Base-by-base conservation (phyloP, 2,329 filamentous ascomycete species). In the Colletotrichum sp. region DNA sequence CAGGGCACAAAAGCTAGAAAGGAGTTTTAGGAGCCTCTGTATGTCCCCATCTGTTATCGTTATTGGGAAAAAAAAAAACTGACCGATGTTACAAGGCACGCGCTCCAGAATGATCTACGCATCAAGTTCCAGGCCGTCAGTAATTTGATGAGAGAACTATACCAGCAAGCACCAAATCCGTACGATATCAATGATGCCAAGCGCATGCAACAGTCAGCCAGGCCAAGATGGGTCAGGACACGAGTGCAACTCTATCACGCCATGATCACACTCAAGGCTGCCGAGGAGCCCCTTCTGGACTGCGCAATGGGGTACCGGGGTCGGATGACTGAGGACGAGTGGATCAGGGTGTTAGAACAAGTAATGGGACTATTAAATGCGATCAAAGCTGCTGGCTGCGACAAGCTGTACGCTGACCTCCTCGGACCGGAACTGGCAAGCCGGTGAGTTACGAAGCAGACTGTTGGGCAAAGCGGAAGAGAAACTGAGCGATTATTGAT, bases 211-310 rank as follows among this genome's bases (percentile, higher is more conserved):
- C 5, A 43, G 8, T 18, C 39, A 43, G 39, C 39, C 39, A 43
- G 39, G 39, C 39, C 39, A 43, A 43, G 39, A n/a, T 43, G 39
- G 39, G 39, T 43, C 39, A 43, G 16, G 18, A 43, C 39, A 1
- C 39, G 39, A 43, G 39, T 43, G 18, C 18, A 43, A n/a, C 39
- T 43, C 39, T 43, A n/a, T n/a, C 1, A n/a, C 39, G 18, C 39
- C 39, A 43, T 43, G 1, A 18, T 1, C 18, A 0, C 2, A n/a
- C 0, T 43, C 39, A 43, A 43, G 16, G 39, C 0, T 43, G 39
- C 39, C 39, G 39, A 43, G 39, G 0, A 18, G 18, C 39, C 39
- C 18, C 39, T 43, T n/a, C 39, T 43, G 0, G 18, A 43, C 39
- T 43, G 39, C 3, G 39, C 39, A 43, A 43, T 43, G 39, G 1